Percentiles rank a stretch among this genome's conserved stretches.
Conservation (phyloP, 2,329 filamentous ascomycete species). For the Trichoderma gracile region DNA sequence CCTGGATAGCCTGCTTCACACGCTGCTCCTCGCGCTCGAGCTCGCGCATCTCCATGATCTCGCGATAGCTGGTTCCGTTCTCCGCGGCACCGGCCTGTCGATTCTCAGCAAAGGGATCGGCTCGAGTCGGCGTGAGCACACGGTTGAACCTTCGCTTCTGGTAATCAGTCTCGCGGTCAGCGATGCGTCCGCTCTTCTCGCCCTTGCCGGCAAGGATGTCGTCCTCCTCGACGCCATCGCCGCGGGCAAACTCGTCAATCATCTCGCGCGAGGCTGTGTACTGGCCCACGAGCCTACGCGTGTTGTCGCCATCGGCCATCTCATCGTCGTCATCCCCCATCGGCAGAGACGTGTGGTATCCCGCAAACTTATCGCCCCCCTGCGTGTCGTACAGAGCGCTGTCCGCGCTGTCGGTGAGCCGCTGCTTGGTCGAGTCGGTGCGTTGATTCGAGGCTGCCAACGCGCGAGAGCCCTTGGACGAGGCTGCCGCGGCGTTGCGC, state of each 20-base stretch:
- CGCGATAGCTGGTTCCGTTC: constrained; percentile 80
- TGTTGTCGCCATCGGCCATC: constrained; percentile 71
- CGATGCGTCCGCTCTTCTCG: constrained; percentile 88
- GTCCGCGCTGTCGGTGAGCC: constrained; percentile 86
- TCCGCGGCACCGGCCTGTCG: constrained; percentile 64
- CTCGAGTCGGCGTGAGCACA: constrained; percentile 79
- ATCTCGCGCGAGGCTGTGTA: constrained; percentile 92
- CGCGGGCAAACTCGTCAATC: constrained; percentile 90
- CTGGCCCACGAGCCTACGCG: constrained; percentile 82
- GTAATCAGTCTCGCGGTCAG: constrained; percentile 93
- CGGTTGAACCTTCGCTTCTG: constrained; percentile 94
- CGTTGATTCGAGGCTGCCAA: constrained; percentile 80
- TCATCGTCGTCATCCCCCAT: constrained; percentile 74
- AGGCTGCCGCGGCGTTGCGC: constrained; percentile 78
- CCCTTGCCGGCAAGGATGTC: constrained; percentile 79
- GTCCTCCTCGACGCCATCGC: constrained; percentile 84
- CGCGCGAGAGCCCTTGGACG: constrained; percentile 78
- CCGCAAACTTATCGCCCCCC: constrained; percentile 77
- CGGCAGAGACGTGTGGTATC: constrained; percentile 88
- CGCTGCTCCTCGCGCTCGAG: constrained; percentile 92
- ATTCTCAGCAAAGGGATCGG: constrained; percentile 81
- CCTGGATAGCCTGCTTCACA: constrained; percentile 75
- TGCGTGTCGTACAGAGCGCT: constrained; percentile 81
- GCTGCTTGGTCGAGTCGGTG: constrained; percentile 86
- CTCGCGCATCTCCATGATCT: constrained; percentile 88